Evolutionary conservation across 208 protist species (phyloP), one percentile per base, ranked within the genome.

Genomic region (Trypanosoma lewisi): DNA sequence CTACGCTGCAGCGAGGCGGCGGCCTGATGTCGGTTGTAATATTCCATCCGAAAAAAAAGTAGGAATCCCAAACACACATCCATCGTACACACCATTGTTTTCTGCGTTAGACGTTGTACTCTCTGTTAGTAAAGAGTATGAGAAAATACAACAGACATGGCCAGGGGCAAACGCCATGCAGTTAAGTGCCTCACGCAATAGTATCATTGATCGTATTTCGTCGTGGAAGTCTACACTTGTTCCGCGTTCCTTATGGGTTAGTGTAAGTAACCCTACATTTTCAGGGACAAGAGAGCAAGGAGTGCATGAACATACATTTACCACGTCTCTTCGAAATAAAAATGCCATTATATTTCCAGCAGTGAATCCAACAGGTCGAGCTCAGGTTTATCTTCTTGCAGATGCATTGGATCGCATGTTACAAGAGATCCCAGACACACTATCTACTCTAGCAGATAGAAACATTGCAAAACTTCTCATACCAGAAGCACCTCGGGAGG

Each of bases 341-440:
- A 69, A 28, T 17, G 47, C 62, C 42, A 62, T 60, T 34, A 83
- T 56, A 21, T 94, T 94, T 73, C 90, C 90, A 19, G 81, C 83
- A 6, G 51, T 44, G 7, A 73, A 78, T 25, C 81, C 87, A 8
- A 68, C 65, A n/a, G 84, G 83, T 11, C 79, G 90, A 11, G 77
- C 87, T 0, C 85, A 96, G 73, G 87, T 94, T 48, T 96, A 94
- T 62, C 67, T 96, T 19, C 76, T 96, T 16, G 85, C 83, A 0
- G 83, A 91, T 48, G 78, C 79, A 17, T 54, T 96, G 6, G 90
- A 96, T 70, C 70, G 78, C 57, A 93, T 96, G 87, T 67, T 94
- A 64, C 50, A 69, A 0, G 53, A 78, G 25, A 75, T 82, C 44
- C 77, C 76, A 21, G 67, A 62, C 17, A 67, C 75, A 60, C 73